These are phyloP conservation scores for Amphicarpaea edgeworthii DNA, from an alignment of 306 rosid species.

Conservation along the genomic window DNA sequence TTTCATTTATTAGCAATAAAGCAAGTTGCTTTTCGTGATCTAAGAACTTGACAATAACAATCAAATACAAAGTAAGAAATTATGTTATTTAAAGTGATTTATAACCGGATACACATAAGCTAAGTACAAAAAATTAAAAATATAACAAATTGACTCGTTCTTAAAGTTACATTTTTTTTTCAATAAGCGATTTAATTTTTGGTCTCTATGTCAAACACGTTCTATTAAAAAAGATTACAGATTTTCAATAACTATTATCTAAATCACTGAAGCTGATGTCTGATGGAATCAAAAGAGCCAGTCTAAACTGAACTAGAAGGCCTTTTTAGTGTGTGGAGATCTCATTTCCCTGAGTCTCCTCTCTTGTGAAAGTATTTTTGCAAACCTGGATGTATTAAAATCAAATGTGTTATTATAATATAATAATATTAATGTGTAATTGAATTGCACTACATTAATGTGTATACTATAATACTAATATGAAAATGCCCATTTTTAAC, in stretches of 20 bases:
- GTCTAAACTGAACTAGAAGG: not conserved
- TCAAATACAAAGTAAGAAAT: not conserved
- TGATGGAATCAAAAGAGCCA: not conserved
- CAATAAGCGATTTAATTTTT: not conserved
- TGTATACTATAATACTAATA: too few species aligned
- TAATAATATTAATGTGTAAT: not conserved
- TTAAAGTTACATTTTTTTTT: too few species aligned
- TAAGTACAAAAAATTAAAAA: not conserved
- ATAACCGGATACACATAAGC: too few species aligned
- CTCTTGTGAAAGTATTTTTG: constrained; percentile 69
- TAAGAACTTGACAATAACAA: not conserved
- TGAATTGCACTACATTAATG: too few species aligned
- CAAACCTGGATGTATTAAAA: constrained; percentile 52
- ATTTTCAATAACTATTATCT: too few species aligned
- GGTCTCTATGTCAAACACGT: not conserved
- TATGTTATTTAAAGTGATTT: not conserved
- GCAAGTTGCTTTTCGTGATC: too few species aligned
- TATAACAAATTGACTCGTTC: not conserved
- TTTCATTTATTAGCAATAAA: too few species aligned
- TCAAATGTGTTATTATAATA: not conserved
- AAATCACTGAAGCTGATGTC: not conserved
- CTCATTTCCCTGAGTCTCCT: constrained; percentile 60
- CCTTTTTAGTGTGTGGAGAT: constrained; percentile 56
- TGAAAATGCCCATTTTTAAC: too few species aligned
- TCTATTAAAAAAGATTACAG: not conserved